These are phyloP conservation scores for Gloeostereum incarnatum DNA, from an alignment of 768 basidiomycete genomes.

Conservation along the genomic window DNA sequence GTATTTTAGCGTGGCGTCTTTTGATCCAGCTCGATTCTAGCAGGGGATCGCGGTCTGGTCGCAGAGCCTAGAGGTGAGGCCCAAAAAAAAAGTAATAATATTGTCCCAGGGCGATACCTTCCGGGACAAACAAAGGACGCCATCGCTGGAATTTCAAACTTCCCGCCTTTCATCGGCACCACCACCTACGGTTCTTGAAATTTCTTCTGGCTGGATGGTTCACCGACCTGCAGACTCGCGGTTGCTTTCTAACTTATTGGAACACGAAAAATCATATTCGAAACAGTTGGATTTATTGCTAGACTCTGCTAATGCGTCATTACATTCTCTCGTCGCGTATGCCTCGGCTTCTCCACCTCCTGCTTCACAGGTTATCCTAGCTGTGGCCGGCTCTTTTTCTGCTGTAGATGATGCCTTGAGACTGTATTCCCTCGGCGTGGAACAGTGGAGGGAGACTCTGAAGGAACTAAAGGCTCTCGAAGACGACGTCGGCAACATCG, in stretches of 20 bases:
- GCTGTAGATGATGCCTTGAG: slow-evolving; percentile 63
- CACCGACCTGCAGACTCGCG: slow-evolving; percentile 69
- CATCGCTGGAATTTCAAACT: too few relatives aligned
- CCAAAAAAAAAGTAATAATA: too few relatives aligned
- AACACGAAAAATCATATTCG: slow-evolving; percentile 63
- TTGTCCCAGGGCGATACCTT: too few relatives aligned
- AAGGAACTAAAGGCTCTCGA: slow-evolving; percentile 54
- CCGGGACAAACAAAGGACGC: too few relatives aligned
- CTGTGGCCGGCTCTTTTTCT: slow-evolving; percentile 48
- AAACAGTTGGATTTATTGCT: slow-evolving; percentile 51
- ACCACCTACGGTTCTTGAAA: too few relatives aligned
- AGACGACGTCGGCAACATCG: slow-evolving; percentile 61
- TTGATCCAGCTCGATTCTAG: too few relatives aligned
- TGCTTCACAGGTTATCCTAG: slow-evolving; percentile 41
- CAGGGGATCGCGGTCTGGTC: too few relatives aligned
- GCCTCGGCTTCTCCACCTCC: slow-evolving; percentile 56
- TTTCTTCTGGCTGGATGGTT: too few relatives aligned
- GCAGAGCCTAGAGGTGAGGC: too few relatives aligned
- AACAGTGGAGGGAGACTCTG: slow-evolving; percentile 58
- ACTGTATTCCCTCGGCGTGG: slow-evolving; percentile 49
- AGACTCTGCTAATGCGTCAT: slow-evolving; percentile 47
- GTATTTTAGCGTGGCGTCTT: too few relatives aligned
- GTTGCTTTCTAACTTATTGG: slow-evolving; percentile 57
- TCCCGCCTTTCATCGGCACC: too few relatives aligned
- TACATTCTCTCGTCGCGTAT: slow-evolving; percentile 64